Evolutionary conservation across 257 asterid species (phyloP).

Genomic region (Gardenia jasminoides): DNA sequence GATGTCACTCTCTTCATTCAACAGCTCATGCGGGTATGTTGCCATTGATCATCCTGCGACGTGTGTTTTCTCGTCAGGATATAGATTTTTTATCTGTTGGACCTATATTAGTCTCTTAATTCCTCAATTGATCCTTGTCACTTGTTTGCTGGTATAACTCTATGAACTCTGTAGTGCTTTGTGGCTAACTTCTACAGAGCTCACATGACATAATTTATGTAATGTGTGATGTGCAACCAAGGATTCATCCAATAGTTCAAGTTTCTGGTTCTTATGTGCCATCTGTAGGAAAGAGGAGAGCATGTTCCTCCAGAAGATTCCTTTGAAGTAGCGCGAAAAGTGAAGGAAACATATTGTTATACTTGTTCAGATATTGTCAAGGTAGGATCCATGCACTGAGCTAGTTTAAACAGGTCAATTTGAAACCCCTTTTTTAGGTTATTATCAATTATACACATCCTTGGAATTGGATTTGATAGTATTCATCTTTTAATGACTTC

Average conservation of each 20-base stretch:
- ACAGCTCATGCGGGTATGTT: constrained; percentile 82
- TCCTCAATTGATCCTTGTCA: neutral
- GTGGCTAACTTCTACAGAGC: neutral
- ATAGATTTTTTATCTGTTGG: neutral
- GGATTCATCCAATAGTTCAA: neutral
- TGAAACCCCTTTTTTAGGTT: neutral
- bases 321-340: constrained; percentile 83
- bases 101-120: neutral
- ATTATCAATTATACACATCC: neutral
- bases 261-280: constrained; percentile 11
- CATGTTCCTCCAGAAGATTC: constrained; percentile 90
- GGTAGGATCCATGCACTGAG: constrained; percentile 45
- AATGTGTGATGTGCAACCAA: neutral
- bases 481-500: constrained; percentile 31
- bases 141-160: neutral
- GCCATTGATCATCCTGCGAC: constrained; percentile 12
- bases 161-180: neutral
- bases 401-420: constrained; percentile 1
- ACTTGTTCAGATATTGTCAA: constrained; percentile 95
- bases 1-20: constrained; percentile 86
- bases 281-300: constrained; percentile 92
- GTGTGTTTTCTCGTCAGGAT: neutral
- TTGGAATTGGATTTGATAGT: constrained; percentile 1
- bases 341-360: constrained; percentile 93
- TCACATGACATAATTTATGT: neutral